A percentile compares a stretch with the other conserved stretches of the same genome.
phyloP scores from a whole-genome alignment of 345 rosid genomes.

The Durio zibethinus region DNA sequence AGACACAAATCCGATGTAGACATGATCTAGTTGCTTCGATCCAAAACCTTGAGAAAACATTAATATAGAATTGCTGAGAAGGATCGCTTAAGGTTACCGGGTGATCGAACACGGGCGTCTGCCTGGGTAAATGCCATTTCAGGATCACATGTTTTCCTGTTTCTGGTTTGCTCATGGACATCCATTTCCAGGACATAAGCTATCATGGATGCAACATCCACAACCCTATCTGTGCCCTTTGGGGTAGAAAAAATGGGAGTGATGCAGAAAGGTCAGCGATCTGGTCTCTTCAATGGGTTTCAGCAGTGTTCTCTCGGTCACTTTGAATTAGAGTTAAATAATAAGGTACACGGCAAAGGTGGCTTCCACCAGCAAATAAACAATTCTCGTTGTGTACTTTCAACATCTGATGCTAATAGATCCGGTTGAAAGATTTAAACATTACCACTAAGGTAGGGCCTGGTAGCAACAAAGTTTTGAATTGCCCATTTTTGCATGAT shows the following conservation, averaged over 20 bases:
- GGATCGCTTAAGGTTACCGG: not conserved
- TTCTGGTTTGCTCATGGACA: slow-evolving; percentile 22
- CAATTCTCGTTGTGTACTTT: slow-evolving; percentile 9
- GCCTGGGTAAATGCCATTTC: slow-evolving; percentile 26
- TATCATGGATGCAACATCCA: slow-evolving; percentile 19
- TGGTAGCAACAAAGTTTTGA: not conserved
- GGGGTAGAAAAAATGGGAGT: not conserved
- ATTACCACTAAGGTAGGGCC: not conserved
- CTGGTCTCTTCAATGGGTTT: slow-evolving; percentile 16
- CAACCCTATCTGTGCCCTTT: slow-evolving; percentile 13
- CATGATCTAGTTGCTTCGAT: not conserved
- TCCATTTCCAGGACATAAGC: slow-evolving; percentile 8
- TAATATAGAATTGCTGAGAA: not conserved
- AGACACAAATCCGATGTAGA: not conserved
- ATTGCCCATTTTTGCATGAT: not conserved
- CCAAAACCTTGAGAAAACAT: not conserved
- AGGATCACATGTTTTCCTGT: slow-evolving; percentile 30
- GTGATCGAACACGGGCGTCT: not conserved
- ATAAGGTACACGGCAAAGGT: slow-evolving; percentile 7
- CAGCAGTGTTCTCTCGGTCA: not conserved
- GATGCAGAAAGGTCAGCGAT: slow-evolving; percentile 25
- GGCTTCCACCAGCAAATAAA: slow-evolving; percentile 24
- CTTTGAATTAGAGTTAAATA: slow-evolving; percentile 7
- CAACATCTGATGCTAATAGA: slow-evolving; percentile 15
- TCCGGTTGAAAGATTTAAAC: not conserved